Percentiles rank a stretch among this genome's conserved stretches.
These are phyloP conservation scores for Fulvia fulva DNA, from an alignment of 2,329 filamentous ascomycete species.

Conservation along the genomic window DNA sequence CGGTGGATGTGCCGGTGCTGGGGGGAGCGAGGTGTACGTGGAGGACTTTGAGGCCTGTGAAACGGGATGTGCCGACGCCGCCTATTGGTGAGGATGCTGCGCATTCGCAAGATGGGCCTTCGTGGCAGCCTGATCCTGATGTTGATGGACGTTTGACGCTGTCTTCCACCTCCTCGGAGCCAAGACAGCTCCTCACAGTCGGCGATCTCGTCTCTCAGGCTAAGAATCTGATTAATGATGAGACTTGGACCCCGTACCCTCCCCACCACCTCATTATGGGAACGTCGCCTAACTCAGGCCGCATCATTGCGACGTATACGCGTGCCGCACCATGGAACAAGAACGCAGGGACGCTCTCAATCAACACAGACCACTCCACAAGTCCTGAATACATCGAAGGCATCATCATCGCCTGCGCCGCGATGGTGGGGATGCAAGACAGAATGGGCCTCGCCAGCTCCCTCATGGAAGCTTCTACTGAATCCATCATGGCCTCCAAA, in stretches of 20 bases:
- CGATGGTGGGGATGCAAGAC: constrained; percentile 9
- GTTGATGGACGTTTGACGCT: not conserved
- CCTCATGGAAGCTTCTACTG: not conserved
- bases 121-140: not conserved
- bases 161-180: not conserved
- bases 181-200: not conserved
- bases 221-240: constrained; percentile 2
- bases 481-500: not conserved
- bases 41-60: not conserved
- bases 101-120: no score
- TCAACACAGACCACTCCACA: not conserved
- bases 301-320: not conserved
- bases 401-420: constrained; percentile 5
- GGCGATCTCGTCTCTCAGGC: constrained; percentile 3
- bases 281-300: not conserved
- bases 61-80: not conserved
- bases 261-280: constrained; percentile 1
- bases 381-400: constrained; percentile 2
- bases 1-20: not conserved
- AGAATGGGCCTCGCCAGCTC: not conserved
- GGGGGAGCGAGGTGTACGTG: not conserved
- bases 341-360: not conserved
- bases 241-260: constrained; percentile 4
- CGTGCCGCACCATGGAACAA: constrained; percentile 4
- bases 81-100: not conserved